Evolutionary conservation across 2,329 filamentous ascomycete species (phyloP), one percentile per base, ranked within the genome.

Genomic region (Dactylellina sp.): DNA sequence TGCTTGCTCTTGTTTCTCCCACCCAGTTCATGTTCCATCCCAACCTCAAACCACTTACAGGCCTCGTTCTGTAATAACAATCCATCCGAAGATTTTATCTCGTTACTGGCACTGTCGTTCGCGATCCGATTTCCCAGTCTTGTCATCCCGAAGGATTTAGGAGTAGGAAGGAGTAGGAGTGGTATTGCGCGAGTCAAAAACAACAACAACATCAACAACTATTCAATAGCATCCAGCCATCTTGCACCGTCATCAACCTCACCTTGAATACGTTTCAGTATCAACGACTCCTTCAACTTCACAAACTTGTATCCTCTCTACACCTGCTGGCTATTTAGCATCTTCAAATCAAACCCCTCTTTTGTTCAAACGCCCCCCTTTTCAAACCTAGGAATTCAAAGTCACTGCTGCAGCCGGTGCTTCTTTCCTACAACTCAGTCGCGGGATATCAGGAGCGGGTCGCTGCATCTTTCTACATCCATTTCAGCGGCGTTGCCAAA

Each of bases 401-500:
- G 18, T 46, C 24, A 25, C 25, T 47, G 35, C 59, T 64, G 53
- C 53, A 60, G 40, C 68, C 60, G 46, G 52, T 47, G 28, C 59
- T 50, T 46, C 40, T 61, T 25, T 46, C 63, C 68, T 56, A 53
- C 60, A 53, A 39, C 57, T 28, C 70, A 57, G 46, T 50, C 61
- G 68, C 47, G 61, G 55, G 55, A 55, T 35, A 66, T 65, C 55
- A 46, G 68, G 61, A 55, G 70, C 56, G 70, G 70, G 61, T 35
- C 53, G 55, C 35, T 66, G 70, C 55, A 65, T 62, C 40, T 24
- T 39, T 50, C 53, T 39, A 20, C 40, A 55, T 16, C 50, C 47
- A 32, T 53, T 72, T 37, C 37, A 24, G 70, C 70, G 70, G 70
- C 70, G 70, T 74, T 74, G 39, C 56, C 70, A 74, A 66, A 74